Evolutionary conservation across 805 yeast species (phyloP).

Genomic region (Sugiyamaella qingdaonensis): DNA sequence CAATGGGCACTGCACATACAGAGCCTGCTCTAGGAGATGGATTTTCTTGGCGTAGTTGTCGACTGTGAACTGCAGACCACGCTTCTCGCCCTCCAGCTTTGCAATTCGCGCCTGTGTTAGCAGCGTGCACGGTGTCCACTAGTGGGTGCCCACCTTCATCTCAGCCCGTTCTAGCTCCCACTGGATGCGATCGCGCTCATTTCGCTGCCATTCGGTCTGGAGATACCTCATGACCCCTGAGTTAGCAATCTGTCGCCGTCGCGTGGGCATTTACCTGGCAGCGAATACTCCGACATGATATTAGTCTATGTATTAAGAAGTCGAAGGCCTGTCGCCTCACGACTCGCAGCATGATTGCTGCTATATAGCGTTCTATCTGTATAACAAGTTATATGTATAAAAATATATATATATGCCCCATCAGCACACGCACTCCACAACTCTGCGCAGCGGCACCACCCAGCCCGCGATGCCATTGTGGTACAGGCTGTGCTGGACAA

Average conservation of each 20-base stretch:
- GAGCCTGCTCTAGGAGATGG: constrained; percentile 29
- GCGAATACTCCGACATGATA: constrained; percentile 29
- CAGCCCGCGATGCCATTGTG: constrained; percentile 57
- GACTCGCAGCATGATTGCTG: not conserved
- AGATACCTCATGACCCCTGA: constrained; percentile 60
- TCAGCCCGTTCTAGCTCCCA: constrained; percentile 61
- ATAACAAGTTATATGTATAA: not conserved
- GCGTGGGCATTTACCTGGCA: constrained; percentile 29
- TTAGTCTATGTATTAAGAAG: not conserved
- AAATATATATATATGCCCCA: not conserved
- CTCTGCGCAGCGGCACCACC: constrained; percentile 63
- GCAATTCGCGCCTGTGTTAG: constrained; percentile 38
- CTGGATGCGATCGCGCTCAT: constrained; percentile 55
- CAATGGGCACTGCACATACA: constrained; percentile 4
- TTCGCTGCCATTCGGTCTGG: constrained; percentile 58
- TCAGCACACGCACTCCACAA: constrained; percentile 35
- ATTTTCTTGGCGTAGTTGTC: constrained; percentile 27
- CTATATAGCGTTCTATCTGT: not conserved
- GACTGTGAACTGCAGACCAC: constrained; percentile 31
- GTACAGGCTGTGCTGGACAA: constrained; percentile 51
- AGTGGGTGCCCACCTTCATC: constrained; percentile 41
- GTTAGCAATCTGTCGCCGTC: not conserved
- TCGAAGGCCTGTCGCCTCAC: not conserved
- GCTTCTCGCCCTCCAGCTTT: constrained; percentile 51
- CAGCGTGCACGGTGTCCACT: not conserved